phyloP scores from a whole-genome alignment of 345 rosid genomes.

The Turnera subulata region DNA sequence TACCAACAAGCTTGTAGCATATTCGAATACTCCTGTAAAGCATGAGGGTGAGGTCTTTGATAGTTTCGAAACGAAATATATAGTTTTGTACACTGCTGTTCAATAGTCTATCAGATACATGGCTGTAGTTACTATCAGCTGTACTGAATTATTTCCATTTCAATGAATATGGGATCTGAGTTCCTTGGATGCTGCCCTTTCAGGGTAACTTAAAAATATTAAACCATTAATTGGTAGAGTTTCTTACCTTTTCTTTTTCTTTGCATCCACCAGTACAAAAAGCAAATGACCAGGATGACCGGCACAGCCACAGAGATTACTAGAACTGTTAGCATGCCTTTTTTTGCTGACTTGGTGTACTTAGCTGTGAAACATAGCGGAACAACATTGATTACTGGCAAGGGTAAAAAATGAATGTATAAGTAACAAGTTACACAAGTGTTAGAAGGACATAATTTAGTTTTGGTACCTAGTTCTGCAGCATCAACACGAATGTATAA shows the following conservation, averaged over 20 bases:
- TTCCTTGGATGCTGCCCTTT: no score
- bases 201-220: not conserved
- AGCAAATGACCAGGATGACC: not conserved
- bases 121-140: no score
- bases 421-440: no score
- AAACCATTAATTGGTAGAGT: not conserved
- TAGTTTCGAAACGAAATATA: no score
- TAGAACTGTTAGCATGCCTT: not conserved
- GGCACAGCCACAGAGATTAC: not conserved
- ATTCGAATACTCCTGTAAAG: no score
- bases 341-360: not conserved
- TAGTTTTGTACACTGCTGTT: no score
- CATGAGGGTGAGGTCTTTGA: no score
- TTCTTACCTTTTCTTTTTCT: constrained; percentile 10
- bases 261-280: not conserved
- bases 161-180: no score
- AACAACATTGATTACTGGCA: not conserved
- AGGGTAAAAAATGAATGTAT: no score
- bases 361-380: constrained; percentile 5
- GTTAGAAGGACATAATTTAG: not conserved
- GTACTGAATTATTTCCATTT: no score
- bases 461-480: not conserved
- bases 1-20: no score
- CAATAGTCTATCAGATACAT: no score
- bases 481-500: not conserved